phyloP scores from a whole-genome alignment of 2,329 filamentous ascomycete genomes.

The Trichoderma cornu-damae region DNA sequence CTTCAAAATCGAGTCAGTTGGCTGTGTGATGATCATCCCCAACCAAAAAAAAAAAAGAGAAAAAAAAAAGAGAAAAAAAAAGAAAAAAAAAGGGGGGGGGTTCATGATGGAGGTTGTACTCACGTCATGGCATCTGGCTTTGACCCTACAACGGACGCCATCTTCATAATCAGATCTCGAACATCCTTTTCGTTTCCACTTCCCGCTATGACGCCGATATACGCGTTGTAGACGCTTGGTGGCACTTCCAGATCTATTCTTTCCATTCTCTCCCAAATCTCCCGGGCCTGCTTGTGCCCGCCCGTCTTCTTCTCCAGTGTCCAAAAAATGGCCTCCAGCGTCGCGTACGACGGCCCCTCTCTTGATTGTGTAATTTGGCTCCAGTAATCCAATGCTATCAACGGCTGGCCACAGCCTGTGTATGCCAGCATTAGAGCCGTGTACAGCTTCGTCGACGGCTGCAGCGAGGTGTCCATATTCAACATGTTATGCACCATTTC shows the following conservation, averaged over 20 bases:
- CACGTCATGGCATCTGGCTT: constrained; percentile 66
- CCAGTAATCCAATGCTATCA: constrained; percentile 74
- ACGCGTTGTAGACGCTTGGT: constrained; percentile 66
- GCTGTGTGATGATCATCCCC: no score
- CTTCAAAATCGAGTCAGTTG: constrained; percentile 43
- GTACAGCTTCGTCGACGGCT: constrained; percentile 68
- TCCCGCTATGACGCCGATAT: constrained; percentile 69
- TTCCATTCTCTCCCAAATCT: constrained; percentile 66
- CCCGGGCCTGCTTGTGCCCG: constrained; percentile 55
- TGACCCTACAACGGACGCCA: constrained; percentile 61
- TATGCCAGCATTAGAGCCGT: constrained; percentile 89
- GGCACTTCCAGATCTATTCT: constrained; percentile 76
- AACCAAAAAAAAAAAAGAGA: no score
- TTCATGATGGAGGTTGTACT: constrained; percentile 35
- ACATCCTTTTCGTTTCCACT: constrained; percentile 67
- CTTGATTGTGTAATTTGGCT: constrained; percentile 70
- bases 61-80: no score
- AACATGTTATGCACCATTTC: constrained; percentile 84
- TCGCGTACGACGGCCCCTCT: constrained; percentile 83
- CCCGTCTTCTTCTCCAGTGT: constrained; percentile 62
- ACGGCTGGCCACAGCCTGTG: constrained; percentile 59
- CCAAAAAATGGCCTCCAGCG: constrained; percentile 74
- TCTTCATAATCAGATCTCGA: constrained; percentile 59
- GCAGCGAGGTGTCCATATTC: constrained; percentile 81
- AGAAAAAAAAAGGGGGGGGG: background rate